Evolutionary conservation across 305 asterid species (phyloP).

Genomic region (Solanum hybrid): DNA sequence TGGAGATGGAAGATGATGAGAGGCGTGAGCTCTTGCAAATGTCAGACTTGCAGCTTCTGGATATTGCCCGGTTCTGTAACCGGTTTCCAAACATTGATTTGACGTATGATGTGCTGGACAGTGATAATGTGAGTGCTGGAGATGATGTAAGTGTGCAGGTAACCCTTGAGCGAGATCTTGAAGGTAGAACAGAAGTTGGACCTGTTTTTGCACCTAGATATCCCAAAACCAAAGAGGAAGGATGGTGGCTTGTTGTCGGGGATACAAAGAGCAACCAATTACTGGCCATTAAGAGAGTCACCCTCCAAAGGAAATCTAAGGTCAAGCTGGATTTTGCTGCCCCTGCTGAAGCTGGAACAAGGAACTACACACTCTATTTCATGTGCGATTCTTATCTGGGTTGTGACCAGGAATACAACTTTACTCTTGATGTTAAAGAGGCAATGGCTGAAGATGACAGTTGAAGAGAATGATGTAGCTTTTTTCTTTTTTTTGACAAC

Average conservation of each 20-base stretch:
- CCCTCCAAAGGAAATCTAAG: slow-evolving; percentile 69
- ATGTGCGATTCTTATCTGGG: slow-evolving; percentile 94
- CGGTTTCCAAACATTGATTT: slow-evolving; percentile 85
- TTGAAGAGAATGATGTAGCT: neutral
- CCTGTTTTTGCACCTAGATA: slow-evolving; percentile 84
- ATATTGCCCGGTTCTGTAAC: slow-evolving; percentile 77
- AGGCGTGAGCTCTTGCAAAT: slow-evolving; percentile 85
- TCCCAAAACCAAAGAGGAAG: slow-evolving; percentile 81
- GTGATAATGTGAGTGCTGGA: slow-evolving; percentile 31
- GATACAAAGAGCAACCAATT: slow-evolving; percentile 77
- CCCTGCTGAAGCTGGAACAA: slow-evolving; percentile 64
- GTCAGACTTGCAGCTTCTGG: slow-evolving; percentile 67
- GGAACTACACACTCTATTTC: slow-evolving; percentile 57
- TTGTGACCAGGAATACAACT: slow-evolving; percentile 78
- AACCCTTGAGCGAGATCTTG: slow-evolving; percentile 70
- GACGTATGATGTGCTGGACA: slow-evolving; percentile 49
- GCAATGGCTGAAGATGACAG: slow-evolving; percentile 25
- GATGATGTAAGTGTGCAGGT: slow-evolving; percentile 55
- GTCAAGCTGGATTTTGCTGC: slow-evolving; percentile 68
- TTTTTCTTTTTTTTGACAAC: neutral
- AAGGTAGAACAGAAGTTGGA: slow-evolving; percentile 80
- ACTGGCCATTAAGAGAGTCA: slow-evolving; percentile 77
- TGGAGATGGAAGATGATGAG: slow-evolving; percentile 91
- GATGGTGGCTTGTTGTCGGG: slow-evolving; percentile 98
- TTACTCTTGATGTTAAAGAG: slow-evolving; percentile 64